Evolutionary conservation across 2,329 filamentous ascomycete genomes (phyloP), one percentile per base, ranked within the genome.

Genomic region (Hypoxylon sp.): DNA sequence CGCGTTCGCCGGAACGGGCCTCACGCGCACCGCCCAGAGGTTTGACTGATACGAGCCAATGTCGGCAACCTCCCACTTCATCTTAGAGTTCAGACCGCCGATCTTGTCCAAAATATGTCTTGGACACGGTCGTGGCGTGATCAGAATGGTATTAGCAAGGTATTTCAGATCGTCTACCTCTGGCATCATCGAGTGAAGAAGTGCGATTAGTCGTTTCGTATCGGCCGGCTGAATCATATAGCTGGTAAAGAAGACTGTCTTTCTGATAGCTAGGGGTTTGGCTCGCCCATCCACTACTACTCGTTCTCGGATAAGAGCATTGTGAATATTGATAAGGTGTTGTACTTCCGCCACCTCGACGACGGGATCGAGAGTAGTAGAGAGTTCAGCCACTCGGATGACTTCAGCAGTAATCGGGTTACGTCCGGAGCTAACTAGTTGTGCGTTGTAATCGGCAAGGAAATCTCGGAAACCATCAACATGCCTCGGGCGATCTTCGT

Each of bases 141-240:
- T 98, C 73, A 97, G 85, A 72, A 99, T 94, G 78, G 91, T 95
- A 79, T 96, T 97, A 47, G 91, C 94, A 73, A 97, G 90, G 67
- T 89, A 88, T 69, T 92, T 93, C 69, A 97, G 82, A 54, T 96
- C 92, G 55, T 62, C 41, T 14, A 87, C 84, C 53, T 91, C 88
- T 27, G 88, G 83, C 57, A 89, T 81, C 62, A 86, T 85, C 3
- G 90, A 90, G 19, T 93, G 81, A 54, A 90, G 88, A n/a, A 97
- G 84, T 5, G 86, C 85, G 60, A 92, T 86, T 37, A 98, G 83
- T 59, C 87, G 88, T 74, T 91, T 87, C 1, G 90, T 90, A 77
- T 96, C 92, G 25, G 87, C 83, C 50, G 88, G 83, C 41, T 84
- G 84, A 70, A 99, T 90, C 79, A 97, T 88, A 79, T 99, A 98